Evolutionary conservation across 176 grass and related monocot species (phyloP).

Genomic region (Aegilops longissima): DNA sequence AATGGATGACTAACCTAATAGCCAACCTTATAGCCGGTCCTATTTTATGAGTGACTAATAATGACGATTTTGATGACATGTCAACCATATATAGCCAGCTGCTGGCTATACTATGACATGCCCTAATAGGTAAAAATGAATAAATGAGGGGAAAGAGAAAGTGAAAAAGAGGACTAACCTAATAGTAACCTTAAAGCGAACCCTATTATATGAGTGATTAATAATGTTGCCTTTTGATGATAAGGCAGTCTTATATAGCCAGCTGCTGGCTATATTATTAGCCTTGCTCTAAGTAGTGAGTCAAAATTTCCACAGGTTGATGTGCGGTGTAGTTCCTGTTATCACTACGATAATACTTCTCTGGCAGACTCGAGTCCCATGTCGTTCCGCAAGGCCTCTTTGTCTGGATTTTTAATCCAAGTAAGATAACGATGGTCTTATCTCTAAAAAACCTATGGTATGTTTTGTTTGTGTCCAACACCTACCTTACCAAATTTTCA

Average conservation of each 20-base stretch:
- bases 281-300: not conserved
- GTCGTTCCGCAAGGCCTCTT: not conserved
- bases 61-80: not conserved
- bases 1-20: too few species aligned
- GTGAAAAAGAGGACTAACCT: not conserved
- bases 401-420: not conserved
- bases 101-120: not conserved
- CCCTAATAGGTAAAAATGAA: not conserved
- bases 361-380: not conserved
- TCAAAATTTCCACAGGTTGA: not conserved
- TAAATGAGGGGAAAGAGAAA: not conserved
- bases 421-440: not conserved
- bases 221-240: not conserved
- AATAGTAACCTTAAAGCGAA: not conserved
- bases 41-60: not conserved
- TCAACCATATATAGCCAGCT: not conserved
- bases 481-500: not conserved
- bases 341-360: not conserved
- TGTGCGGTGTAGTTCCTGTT: not conserved
- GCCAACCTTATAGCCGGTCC: not conserved
- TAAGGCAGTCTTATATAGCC: not conserved
- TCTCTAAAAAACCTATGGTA: not conserved
- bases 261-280: not conserved
- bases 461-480: not conserved
- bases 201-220: not conserved